phyloP scores from a whole-genome alignment of 139 green algal genomes.

The Micromonas pusilla region DNA sequence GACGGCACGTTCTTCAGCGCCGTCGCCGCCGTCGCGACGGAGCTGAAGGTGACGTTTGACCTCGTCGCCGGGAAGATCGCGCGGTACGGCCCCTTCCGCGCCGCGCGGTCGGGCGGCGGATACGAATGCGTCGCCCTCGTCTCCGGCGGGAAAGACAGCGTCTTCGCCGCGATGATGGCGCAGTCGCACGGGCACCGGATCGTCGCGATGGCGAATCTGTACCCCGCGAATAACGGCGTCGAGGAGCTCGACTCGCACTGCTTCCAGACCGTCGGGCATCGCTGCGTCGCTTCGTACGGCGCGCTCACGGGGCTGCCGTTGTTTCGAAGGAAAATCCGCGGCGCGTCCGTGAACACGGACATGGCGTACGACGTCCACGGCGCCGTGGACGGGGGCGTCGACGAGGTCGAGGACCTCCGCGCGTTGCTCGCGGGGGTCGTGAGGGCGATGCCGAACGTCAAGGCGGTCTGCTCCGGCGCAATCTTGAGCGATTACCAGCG shows the following conservation, averaged over 20 bases:
- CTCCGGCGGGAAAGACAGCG: constrained; percentile 1
- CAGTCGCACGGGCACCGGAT: background rate
- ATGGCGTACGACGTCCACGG: background rate
- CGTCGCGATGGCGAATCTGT: background rate
- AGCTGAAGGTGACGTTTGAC: too few species aligned
- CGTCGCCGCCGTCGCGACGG: too few species aligned
- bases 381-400: background rate
- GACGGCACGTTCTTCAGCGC: too few species aligned
- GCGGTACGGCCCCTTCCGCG: background rate
- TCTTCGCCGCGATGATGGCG: background rate
- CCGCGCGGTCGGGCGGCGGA: background rate
- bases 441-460: background rate
- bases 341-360: background rate
- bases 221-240: background rate
- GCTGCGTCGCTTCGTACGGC: background rate
- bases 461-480: constrained; percentile 57
- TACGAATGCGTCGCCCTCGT: background rate
- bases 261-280: constrained; percentile 16
- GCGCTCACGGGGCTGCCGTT: background rate
- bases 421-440: background rate
- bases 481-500: constrained; percentile 97
- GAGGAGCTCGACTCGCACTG: constrained; percentile 20
- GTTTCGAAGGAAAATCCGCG: background rate
- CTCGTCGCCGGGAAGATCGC: too few species aligned
- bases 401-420: constrained; percentile 21